Percentiles rank a stretch among this genome's conserved stretches.
These are phyloP conservation scores for Sporothrix brunneoviolacea DNA, from an alignment of 2,329 filamentous ascomycete species.

Conservation along the genomic window DNA sequence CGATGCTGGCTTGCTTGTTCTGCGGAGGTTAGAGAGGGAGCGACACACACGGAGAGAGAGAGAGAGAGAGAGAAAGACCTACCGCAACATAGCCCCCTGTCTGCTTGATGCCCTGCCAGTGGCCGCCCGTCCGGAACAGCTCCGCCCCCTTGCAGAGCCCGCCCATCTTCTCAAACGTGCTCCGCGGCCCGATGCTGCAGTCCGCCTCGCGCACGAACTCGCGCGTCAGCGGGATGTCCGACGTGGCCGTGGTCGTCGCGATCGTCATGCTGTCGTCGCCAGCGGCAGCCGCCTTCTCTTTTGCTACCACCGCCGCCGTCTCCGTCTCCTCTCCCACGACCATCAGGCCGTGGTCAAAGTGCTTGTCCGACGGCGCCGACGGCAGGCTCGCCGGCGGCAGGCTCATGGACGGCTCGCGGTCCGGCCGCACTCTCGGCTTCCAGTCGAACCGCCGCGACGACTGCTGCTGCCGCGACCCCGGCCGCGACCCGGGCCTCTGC, in stretches of 20 bases:
- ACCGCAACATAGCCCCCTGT: conserved; percentile 22
- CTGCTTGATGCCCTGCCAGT: conserved; percentile 31
- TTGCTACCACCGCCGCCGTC: background rate
- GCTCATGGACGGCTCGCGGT: background rate
- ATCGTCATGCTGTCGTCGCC: background rate
- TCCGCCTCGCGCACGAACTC: conserved; percentile 21
- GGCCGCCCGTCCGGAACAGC: conserved; percentile 29
- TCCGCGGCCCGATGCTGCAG: conserved; percentile 29
- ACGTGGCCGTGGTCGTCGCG: background rate
- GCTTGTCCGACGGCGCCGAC: background rate
- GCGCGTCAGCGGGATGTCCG: conserved; percentile 14
- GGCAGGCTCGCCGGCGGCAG: conserved; percentile 6
- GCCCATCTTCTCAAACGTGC: conserved; percentile 29
- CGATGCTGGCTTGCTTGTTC: conserved; percentile 21
- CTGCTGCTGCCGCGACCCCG: background rate
- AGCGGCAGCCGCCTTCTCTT: background rate
- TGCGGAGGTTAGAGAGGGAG: conserved; percentile 11
- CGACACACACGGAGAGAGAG: background rate
- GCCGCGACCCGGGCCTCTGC: conserved; percentile 4
- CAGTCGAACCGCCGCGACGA: background rate
- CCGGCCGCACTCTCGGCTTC: background rate
- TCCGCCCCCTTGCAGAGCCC: conserved; percentile 35
- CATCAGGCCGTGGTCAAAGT: conserved; percentile 14
- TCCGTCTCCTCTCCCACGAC: conserved; percentile 12
- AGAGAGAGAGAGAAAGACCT: background rate